These are phyloP conservation scores for Nidularia pulvinata DNA, from an alignment of 768 basidiomycete species.

Conservation along the genomic window DNA sequence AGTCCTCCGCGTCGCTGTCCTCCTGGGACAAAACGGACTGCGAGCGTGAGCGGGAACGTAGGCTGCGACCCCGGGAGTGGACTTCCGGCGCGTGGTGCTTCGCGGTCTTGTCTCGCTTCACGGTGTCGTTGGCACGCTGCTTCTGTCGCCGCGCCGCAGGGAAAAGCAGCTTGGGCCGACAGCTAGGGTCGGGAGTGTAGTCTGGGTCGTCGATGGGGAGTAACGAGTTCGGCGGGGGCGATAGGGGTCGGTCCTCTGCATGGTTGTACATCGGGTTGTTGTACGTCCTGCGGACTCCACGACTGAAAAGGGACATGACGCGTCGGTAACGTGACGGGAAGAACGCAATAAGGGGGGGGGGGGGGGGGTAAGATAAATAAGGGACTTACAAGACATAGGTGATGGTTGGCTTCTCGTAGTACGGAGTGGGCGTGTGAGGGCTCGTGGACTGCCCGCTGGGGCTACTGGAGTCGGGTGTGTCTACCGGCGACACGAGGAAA, in stretches of 20 bases:
- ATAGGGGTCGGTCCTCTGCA: constrained; percentile 32
- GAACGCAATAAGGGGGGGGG: too few species aligned
- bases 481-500: constrained; percentile 50
- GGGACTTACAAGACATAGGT: constrained; percentile 73
- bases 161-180: constrained; percentile 61
- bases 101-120: constrained; percentile 4
- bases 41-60: background rate
- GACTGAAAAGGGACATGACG: constrained; percentile 36
- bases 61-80: background rate
- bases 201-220: constrained; percentile 67
- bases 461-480: constrained; percentile 23
- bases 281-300: constrained; percentile 62
- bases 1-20: constrained; percentile 2
- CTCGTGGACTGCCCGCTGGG: constrained; percentile 14
- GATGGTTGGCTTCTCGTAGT: constrained; percentile 59
- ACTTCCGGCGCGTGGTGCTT: constrained; percentile 4
- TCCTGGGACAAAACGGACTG: constrained; percentile 6
- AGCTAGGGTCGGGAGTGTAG: constrained; percentile 55
- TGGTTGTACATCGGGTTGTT: constrained; percentile 64
- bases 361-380: background rate
- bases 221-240: constrained; percentile 44
- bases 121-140: too few species aligned
- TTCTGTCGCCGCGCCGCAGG: constrained; percentile 22
- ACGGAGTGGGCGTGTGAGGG: constrained; percentile 34
- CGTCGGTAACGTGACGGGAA: background rate